phyloP scores from a whole-genome alignment of 768 basidiomycete genomes.

The Glaciozyma martinii region DNA sequence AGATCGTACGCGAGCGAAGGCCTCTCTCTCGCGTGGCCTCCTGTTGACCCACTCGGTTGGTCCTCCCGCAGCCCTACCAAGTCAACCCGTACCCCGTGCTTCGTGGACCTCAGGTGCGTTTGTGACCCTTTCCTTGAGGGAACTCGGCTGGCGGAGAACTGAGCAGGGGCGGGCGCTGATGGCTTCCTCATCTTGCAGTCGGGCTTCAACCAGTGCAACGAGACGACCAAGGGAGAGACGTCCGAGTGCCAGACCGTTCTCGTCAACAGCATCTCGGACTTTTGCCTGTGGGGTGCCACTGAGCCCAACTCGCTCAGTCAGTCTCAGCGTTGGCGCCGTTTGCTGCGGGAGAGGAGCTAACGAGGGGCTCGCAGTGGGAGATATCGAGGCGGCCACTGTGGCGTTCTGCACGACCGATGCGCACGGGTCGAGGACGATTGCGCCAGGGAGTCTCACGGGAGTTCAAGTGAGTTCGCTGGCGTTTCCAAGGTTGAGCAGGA shows the following conservation, averaged over 20 bases:
- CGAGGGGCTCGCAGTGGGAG: neutral
- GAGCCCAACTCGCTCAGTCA: neutral
- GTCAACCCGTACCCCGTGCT: constrained; percentile 2
- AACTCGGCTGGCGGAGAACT: too few species aligned
- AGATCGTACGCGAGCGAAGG: neutral
- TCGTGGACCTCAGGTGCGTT: neutral
- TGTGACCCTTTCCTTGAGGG: neutral
- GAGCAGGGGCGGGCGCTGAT: neutral
- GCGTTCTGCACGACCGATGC: constrained; percentile 39
- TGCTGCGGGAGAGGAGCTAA: too few species aligned
- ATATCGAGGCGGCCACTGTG: constrained; percentile 23
- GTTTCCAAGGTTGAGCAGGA: too few species aligned
- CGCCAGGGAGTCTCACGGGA: constrained; percentile 53
- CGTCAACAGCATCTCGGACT: constrained; percentile 31
- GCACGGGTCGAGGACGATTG: constrained; percentile 61
- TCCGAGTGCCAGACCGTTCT: constrained; percentile 29
- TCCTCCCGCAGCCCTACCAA: neutral
- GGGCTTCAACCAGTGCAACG: constrained; percentile 18
- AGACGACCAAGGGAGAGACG: constrained; percentile 5
- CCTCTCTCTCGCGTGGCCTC: neutral
- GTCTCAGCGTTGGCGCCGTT: too few species aligned
- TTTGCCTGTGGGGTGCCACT: constrained; percentile 25
- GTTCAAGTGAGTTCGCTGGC: constrained; percentile 35
- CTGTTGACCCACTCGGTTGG: neutral
- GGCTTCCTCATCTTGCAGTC: neutral